Percentiles rank a stretch among this genome's conserved stretches.
These are phyloP conservation scores for Cardamine resedifolia DNA, from an alignment of 345 rosid species.

Conservation along the genomic window DNA sequence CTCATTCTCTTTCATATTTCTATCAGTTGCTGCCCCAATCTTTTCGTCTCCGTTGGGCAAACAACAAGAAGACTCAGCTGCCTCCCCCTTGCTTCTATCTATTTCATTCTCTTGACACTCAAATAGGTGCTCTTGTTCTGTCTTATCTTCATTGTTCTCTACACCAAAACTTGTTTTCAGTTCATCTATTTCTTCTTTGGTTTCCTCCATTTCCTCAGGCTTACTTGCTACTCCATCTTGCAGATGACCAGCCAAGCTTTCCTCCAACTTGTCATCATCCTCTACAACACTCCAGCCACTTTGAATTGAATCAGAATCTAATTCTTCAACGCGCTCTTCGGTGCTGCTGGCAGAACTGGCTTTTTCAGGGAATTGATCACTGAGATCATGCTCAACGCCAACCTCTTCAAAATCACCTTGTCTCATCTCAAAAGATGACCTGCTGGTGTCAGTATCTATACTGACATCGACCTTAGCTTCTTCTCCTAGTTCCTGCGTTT, in stretches of 20 bases:
- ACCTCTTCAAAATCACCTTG: slow-evolving; percentile 36
- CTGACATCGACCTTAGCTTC: slow-evolving; percentile 29
- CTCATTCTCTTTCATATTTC: slow-evolving; percentile 31
- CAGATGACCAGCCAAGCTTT: neutral
- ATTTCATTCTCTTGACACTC: slow-evolving; percentile 32
- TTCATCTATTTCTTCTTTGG: slow-evolving; percentile 30
- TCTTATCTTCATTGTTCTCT: slow-evolving; percentile 23
- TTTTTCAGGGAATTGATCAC: slow-evolving; percentile 38
- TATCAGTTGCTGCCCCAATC: slow-evolving; percentile 31
- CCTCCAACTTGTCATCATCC: slow-evolving; percentile 25
- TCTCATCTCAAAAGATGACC: slow-evolving; percentile 36
- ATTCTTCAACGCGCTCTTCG: slow-evolving; percentile 46
- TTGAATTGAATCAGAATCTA: slow-evolving; percentile 43
- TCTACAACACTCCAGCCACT: slow-evolving; percentile 38
- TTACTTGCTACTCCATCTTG: slow-evolving; percentile 40
- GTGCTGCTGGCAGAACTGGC: slow-evolving; percentile 29
- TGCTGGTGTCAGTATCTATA: slow-evolving; percentile 36
- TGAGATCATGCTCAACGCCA: slow-evolving; percentile 36
- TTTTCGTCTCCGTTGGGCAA: slow-evolving; percentile 38
- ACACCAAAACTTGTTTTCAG: slow-evolving; percentile 15
- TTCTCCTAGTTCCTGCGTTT: slow-evolving; percentile 20
- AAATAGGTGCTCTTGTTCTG: slow-evolving; percentile 24
- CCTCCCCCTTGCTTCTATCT: slow-evolving; percentile 31
- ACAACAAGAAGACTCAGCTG: slow-evolving; percentile 35
- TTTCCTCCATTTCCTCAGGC: slow-evolving; percentile 38